Base-by-base conservation (phyloP, 2,329 filamentous ascomycete genomes). In the Sphaceloma murrayae region DNA sequence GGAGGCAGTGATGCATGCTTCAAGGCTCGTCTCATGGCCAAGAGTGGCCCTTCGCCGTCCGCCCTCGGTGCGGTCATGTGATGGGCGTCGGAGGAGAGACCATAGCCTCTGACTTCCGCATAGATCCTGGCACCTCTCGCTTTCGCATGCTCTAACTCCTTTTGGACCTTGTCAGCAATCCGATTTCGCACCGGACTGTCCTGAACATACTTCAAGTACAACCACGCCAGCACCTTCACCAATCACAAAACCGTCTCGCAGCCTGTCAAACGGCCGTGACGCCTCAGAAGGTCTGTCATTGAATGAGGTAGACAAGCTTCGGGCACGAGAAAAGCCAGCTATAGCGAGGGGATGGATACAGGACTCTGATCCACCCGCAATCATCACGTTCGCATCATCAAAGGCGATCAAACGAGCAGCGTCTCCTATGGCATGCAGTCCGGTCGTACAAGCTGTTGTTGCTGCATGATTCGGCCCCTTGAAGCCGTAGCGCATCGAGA, bases 331-430 rank as follows among this genome's bases (percentile, higher is more conserved):
- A 57, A 98, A 98, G 5, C 89, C 91, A 5, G 88, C 85, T 53
- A 96, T 82, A 1, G 89, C 85, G 32, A 98, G 72, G 7, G 91
- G 91, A 58, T 98, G 89, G 46, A 98, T 89, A 61, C 91, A 98
- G 0, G 89, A 87, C 63, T 98, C 91, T 6, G 89, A 78, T 19
- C 89, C 89, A 31, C 91, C 91, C n/a, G 91, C 87, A 6, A 98
- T 67, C 87, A 98, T 96, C 45, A 96, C 82, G 61, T 94, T 75
- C 34, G 89, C 89, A 59, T 96, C 89, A 5, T 87, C 88, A 57
- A 80, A 80, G n/a, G 82, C 77, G 49, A 98, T 89, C 59, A 95
- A 85, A 13, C 89, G 78, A n/a, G 84, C 80, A 4, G 91, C 91
- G 61, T 98, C 91, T 13, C 89, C 91, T 39, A 98, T 80, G 1